Conservation (phyloP, 768 basidiomycete species). For the Mycena leptocephala region DNA sequence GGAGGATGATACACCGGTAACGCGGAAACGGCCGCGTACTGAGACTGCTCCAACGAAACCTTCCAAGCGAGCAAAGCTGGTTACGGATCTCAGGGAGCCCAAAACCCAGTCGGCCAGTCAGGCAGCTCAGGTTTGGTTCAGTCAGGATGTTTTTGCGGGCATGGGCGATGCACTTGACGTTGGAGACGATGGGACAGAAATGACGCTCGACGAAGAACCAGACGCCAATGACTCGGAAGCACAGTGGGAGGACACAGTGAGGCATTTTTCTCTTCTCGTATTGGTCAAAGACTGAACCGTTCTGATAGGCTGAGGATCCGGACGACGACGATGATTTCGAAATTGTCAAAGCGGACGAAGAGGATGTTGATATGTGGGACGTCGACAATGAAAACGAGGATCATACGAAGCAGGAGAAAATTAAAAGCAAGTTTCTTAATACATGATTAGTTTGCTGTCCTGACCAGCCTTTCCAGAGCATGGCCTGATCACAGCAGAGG, state of each 20-base stretch:
- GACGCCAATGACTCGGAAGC: constrained; percentile 46
- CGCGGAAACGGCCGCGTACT: constrained; percentile 64
- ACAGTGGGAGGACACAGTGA: constrained; percentile 39
- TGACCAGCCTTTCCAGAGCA: constrained; percentile 65
- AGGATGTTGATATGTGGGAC: constrained; percentile 84
- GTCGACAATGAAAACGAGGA: constrained; percentile 85
- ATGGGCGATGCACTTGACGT: constrained; percentile 61
- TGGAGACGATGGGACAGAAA: constrained; percentile 51
- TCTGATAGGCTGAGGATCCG: constrained; percentile 31
- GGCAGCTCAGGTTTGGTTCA: constrained; percentile 94
- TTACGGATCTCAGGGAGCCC: constrained; percentile 63
- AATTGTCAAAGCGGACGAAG: constrained; percentile 74
- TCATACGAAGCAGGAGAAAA: constrained; percentile 73
- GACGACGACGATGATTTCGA: constrained; percentile 81
- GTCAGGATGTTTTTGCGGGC: constrained; percentile 90
- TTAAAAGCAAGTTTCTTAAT: constrained; percentile 70
- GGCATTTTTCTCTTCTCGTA: background rate
- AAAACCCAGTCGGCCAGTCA: constrained; percentile 58
- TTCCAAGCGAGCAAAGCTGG: constrained; percentile 69
- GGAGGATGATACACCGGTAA: constrained; percentile 43
- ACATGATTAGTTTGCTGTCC: background rate
- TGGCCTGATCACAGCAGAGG: constrained; percentile 90
- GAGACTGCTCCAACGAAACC: constrained; percentile 43
- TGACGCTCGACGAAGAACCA: constrained; percentile 53
- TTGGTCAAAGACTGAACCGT: constrained; percentile 20